These are phyloP conservation scores for Colletotrichum sp. DNA, from an alignment of 2,329 filamentous ascomycete species.

Conservation along the genomic window DNA sequence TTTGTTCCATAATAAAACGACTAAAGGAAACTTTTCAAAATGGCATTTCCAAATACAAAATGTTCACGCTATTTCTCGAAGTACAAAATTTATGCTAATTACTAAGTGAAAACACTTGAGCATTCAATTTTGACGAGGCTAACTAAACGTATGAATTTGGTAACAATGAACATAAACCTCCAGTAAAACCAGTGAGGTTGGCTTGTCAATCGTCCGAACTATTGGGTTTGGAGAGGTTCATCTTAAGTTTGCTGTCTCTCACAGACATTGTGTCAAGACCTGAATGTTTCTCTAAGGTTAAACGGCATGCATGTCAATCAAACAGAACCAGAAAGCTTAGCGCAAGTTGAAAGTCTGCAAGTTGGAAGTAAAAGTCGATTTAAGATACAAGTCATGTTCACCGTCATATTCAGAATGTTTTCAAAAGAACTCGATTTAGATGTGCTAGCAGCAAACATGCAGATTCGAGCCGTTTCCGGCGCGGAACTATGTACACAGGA, in stretches of 20 bases:
- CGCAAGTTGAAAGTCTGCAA: not conserved
- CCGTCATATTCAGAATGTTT: not conserved
- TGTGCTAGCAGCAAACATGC: not conserved
- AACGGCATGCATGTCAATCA: not conserved
- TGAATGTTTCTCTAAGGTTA: not conserved
- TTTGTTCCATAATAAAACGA: too few species aligned
- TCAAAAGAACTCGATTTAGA: slow-evolving; percentile 15
- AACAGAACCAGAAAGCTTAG: not conserved
- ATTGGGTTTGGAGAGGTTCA: fast-evolving
- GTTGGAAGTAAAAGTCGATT: not conserved
- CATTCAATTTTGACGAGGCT: not conserved
- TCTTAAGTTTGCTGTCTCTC: not conserved
- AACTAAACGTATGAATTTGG: not conserved
- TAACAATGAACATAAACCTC: fast-evolving
- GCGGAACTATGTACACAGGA: not conserved
- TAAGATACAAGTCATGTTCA: not conserved
- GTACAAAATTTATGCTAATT: too few species aligned
- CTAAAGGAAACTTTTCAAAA: fast-evolving
- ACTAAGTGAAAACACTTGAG: not conserved
- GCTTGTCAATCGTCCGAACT: not conserved
- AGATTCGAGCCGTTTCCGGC: not conserved
- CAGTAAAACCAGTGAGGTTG: fast-evolving
- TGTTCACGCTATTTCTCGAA: too few species aligned
- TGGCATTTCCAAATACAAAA: too few species aligned
- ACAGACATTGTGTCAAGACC: not conserved